A percentile compares a stretch with the other conserved stretches of the same genome.
Evolutionary conservation across 768 basidiomycete genomes (phyloP).

Genomic region (Collybia nuda): DNA sequence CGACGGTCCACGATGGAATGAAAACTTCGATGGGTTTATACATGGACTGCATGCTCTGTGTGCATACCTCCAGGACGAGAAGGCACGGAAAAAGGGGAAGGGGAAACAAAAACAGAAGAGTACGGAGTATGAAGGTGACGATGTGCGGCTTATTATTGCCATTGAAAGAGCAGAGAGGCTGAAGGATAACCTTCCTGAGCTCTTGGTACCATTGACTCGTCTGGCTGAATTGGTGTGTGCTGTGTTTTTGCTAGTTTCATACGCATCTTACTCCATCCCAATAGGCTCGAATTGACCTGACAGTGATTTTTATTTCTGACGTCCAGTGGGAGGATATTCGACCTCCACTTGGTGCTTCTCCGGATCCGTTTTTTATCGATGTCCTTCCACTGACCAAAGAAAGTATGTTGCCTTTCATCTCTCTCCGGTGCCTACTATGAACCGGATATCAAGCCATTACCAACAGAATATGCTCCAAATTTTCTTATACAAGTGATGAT

Average conservation of each 20-base stretch:
- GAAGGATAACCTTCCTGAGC: conserved; percentile 58
- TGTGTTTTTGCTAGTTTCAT: neutral
- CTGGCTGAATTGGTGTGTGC: conserved; percentile 66
- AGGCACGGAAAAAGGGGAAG: conserved; percentile 6
- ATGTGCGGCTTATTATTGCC: conserved; percentile 54
- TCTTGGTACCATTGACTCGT: conserved; percentile 70
- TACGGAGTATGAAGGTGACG: conserved; percentile 12
- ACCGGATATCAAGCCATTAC: conserved; percentile 23
- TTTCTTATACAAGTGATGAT: conserved; percentile 17
- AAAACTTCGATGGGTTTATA: conserved; percentile 67
- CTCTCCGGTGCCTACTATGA: conserved; percentile 2
- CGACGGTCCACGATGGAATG: conserved; percentile 51
- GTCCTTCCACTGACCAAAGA: conserved; percentile 53
- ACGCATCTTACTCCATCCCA: conserved; percentile 5
- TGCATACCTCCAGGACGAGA: conserved; percentile 17
- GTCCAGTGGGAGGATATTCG: conserved; percentile 71
- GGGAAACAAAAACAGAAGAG: conserved; percentile 23
- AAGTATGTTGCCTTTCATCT: conserved; percentile 35
- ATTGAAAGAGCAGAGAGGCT: conserved; percentile 71
- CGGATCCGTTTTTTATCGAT: conserved; percentile 71
- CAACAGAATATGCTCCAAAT: conserved; percentile 38
- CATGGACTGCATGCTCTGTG: conserved; percentile 55
- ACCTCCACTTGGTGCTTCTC: conserved; percentile 67
- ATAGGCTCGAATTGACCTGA: conserved; percentile 59
- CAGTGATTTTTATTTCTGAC: conserved; percentile 62